Percentiles rank a stretch among this genome's conserved stretches.
Evolutionary conservation across 805 yeast genomes (phyloP).

Genomic region (Ogataea dorogensis): DNA sequence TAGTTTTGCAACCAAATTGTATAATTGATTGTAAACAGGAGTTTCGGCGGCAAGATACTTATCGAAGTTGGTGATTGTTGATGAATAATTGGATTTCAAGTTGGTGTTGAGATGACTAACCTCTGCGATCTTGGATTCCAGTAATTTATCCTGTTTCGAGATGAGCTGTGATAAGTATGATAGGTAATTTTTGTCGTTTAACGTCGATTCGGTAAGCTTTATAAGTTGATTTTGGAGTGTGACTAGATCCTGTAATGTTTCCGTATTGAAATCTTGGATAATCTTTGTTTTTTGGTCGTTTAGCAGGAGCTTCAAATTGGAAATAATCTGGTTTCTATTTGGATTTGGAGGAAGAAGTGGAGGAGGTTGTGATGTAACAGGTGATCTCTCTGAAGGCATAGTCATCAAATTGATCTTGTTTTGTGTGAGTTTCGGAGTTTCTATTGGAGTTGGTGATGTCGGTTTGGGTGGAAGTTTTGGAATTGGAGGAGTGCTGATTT

Average conservation of each 20-base stretch:
- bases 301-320: slow-evolving; percentile 11
- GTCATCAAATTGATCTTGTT: slow-evolving; percentile 10
- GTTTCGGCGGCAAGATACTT: slow-evolving; percentile 50
- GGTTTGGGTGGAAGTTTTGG: slow-evolving; percentile 11
- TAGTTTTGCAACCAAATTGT: slow-evolving; percentile 62
- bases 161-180: slow-evolving; percentile 16
- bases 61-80: slow-evolving; percentile 37
- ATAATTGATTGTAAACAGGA: slow-evolving; percentile 57
- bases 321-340: slow-evolving; percentile 15
- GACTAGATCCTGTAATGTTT: slow-evolving; percentile 7
- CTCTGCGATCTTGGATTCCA: slow-evolving; percentile 15
- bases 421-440: slow-evolving; percentile 6
- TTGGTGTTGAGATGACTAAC: slow-evolving; percentile 16
- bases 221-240: slow-evolving; percentile 21
- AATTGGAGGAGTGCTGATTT: slow-evolving; percentile 1
- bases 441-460: slow-evolving; percentile 6
- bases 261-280: slow-evolving; percentile 10
- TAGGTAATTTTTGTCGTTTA: slow-evolving; percentile 19
- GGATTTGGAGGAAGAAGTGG: slow-evolving; percentile 34
- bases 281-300: slow-evolving; percentile 10
- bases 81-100: slow-evolving; percentile 27
- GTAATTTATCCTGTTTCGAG: slow-evolving; percentile 27
- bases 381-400: slow-evolving; percentile 10
- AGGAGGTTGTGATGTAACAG: slow-evolving; percentile 6
- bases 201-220: slow-evolving; percentile 19